phyloP scores from a whole-genome alignment of 805 yeast species.

The Yarrowia divulgata region DNA sequence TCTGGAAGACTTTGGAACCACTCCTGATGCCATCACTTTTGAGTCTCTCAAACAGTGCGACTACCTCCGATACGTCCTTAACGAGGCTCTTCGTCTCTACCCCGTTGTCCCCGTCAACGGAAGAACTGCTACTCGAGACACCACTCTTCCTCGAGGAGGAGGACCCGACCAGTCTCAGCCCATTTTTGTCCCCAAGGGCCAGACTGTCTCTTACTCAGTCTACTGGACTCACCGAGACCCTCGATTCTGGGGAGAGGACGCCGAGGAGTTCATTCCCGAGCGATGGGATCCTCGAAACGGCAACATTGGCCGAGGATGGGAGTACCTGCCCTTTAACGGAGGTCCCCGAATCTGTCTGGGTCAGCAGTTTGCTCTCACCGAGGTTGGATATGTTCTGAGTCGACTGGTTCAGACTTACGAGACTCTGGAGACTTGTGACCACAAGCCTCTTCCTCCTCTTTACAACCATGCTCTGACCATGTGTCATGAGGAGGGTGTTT shows the following conservation, averaged over 20 bases:
- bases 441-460: constrained; percentile 28
- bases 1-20: constrained; percentile 51
- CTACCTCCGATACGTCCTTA: constrained; percentile 57
- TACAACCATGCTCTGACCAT: constrained; percentile 24
- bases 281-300: constrained; percentile 55
- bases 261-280: constrained; percentile 57
- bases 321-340: constrained; percentile 61
- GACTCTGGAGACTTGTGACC: constrained; percentile 33
- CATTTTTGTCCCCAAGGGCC: constrained; percentile 55
- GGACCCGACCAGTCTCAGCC: constrained; percentile 54
- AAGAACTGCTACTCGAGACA: constrained; percentile 56
- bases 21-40: constrained; percentile 51
- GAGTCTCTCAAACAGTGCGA: constrained; percentile 59
- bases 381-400: constrained; percentile 56
- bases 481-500: constrained; percentile 38
- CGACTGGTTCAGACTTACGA: constrained; percentile 50
- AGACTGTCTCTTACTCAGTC: constrained; percentile 52
- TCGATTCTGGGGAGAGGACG: constrained; percentile 56
- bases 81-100: constrained; percentile 59
- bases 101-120: constrained; percentile 61
- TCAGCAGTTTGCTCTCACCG: constrained; percentile 64
- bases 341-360: constrained; percentile 66
- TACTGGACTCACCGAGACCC: constrained; percentile 55
- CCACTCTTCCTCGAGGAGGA: constrained; percentile 61
- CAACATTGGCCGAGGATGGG: constrained; percentile 50